Evolutionary conservation across 2,329 filamentous ascomycete species (phyloP).

Genomic region (Stenocarpella maydis): DNA sequence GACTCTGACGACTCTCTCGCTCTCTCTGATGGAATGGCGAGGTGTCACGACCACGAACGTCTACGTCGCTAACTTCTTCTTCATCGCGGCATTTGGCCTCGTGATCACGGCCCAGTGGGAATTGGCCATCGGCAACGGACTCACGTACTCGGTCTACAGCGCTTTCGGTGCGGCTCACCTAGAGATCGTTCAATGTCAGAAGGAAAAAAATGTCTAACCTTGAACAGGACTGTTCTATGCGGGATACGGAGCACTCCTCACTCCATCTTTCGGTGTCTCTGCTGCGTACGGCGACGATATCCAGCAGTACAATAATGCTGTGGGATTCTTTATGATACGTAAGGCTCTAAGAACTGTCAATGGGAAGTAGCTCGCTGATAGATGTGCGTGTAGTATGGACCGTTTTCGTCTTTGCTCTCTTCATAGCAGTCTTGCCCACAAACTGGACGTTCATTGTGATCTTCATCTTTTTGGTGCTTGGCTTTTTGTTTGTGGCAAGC

Average conservation of each 20-base stretch:
- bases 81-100: conserved; percentile 57
- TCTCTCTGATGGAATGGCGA: conserved; percentile 64
- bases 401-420: conserved; percentile 36
- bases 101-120: conserved; percentile 65
- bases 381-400: conserved; percentile 38
- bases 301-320: conserved; percentile 40
- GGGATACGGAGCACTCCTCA: conserved; percentile 38
- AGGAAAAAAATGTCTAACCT: neutral
- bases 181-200: neutral
- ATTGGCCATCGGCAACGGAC: conserved; percentile 59
- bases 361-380: neutral
- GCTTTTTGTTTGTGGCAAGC: conserved; percentile 38
- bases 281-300: conserved; percentile 40
- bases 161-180: conserved; percentile 55
- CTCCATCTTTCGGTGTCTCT: conserved; percentile 39
- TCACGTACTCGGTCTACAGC: conserved; percentile 61
- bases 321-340: conserved; percentile 42
- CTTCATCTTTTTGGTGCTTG: conserved; percentile 38
- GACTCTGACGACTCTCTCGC: conserved; percentile 60
- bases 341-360: neutral
- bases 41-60: conserved; percentile 59
- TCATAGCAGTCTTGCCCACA: conserved; percentile 40
- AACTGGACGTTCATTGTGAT: conserved; percentile 41
- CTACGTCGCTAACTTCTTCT: conserved; percentile 64
- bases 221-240: conserved; percentile 40